These are phyloP conservation scores for Reutealis trisperma DNA, from an alignment of 345 rosid genomes.

Conservation along the genomic window DNA sequence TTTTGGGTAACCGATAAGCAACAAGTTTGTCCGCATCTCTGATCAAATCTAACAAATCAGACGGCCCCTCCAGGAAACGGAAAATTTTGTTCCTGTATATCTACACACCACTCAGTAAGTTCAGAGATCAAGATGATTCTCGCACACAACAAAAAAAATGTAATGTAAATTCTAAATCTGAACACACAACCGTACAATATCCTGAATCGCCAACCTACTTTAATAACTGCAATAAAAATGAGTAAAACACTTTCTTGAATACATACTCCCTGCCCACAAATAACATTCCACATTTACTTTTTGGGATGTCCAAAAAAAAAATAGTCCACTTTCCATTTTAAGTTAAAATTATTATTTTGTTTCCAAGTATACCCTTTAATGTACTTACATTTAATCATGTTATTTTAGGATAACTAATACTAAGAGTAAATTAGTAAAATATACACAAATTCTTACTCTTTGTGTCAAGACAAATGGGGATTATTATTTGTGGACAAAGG, in stretches of 20 bases:
- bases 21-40: conserved; percentile 32
- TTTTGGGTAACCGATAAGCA: conserved; percentile 28
- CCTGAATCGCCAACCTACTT: background rate
- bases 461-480: no score
- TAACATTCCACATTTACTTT: no score
- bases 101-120: conserved; percentile 11
- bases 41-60: conserved; percentile 24
- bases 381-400: no score
- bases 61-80: conserved; percentile 18
- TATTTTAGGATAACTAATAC: no score
- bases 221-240: background rate
- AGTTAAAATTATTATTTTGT: no score
- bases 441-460: no score
- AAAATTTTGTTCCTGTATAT: conserved; percentile 26
- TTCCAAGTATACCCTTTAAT: no score
- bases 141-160: background rate
- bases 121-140: conserved; percentile 7
- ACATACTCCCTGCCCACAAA: no score
- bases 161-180: background rate
- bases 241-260: background rate
- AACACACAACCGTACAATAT: background rate
- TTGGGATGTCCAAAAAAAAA: no score
- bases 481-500: no score
- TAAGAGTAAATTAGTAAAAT: no score
- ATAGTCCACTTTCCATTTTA: no score